Conservation (phyloP, 768 basidiomycete genomes). For the Trametes elegans region DNA sequence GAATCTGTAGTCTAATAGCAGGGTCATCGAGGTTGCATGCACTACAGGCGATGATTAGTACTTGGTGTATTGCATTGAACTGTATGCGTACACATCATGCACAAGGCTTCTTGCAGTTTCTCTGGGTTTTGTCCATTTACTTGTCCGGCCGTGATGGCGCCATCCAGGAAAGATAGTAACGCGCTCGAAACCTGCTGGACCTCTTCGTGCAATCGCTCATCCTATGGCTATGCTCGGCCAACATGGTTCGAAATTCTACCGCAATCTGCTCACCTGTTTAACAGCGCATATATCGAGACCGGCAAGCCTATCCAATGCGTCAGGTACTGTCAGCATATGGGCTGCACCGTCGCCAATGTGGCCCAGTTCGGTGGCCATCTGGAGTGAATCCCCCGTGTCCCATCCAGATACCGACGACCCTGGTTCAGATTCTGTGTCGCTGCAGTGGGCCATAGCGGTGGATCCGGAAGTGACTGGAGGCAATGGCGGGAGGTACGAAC, state of each 20-base stretch:
- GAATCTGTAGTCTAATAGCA: constrained; percentile 52
- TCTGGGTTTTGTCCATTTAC: constrained; percentile 1
- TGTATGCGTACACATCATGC: constrained; percentile 19
- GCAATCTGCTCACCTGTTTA: constrained; percentile 1
- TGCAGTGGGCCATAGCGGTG: constrained; percentile 25
- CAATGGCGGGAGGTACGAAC: too few species aligned
- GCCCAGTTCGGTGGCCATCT: constrained; percentile 1
- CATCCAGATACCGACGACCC: constrained; percentile 23
- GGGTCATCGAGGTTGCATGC: constrained; percentile 29
- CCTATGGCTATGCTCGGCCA: constrained; percentile 27
- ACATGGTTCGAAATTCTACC: too few species aligned
- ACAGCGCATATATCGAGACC: constrained; percentile 18
- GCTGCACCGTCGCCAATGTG: background rate
- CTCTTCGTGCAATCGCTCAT: constrained; percentile 31
- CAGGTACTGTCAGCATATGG: background rate
- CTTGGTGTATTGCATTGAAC: constrained; percentile 16
- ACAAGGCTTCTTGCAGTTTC: constrained; percentile 6
- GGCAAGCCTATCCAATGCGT: constrained; percentile 8
- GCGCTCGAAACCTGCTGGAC: constrained; percentile 35
- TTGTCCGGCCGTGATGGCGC: background rate
- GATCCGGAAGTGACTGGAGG: background rate
- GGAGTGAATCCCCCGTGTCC: constrained; percentile 14
- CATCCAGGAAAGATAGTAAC: constrained; percentile 33
- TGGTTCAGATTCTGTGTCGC: constrained; percentile 57
- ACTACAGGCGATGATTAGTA: constrained; percentile 28